Evolutionary conservation across 352 stramenopile genomes (phyloP).

Genomic region (Phytophthora nicotianae): DNA sequence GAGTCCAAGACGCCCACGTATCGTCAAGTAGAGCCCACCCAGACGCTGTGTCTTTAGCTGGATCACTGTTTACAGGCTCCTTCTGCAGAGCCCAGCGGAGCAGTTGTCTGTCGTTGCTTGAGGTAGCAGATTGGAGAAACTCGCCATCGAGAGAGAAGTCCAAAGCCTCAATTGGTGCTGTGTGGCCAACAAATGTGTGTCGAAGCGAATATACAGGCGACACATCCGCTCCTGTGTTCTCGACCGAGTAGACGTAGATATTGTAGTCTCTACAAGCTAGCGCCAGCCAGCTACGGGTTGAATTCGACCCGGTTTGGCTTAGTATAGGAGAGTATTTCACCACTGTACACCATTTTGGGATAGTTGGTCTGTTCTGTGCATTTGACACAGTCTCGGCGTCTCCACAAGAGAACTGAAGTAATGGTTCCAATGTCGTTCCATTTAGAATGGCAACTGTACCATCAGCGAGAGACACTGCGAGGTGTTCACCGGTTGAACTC

Average conservation of each 20-base stretch:
- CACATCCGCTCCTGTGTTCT: conserved; percentile 18
- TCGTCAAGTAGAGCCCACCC: conserved; percentile 41
- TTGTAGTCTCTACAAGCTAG: conserved; percentile 71
- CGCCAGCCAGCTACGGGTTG: conserved; percentile 36
- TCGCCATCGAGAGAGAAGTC: conserved; percentile 67
- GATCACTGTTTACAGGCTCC: conserved; percentile 6
- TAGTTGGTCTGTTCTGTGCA: conserved; percentile 6
- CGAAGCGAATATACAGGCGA: conserved; percentile 41
- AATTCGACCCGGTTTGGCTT: conserved; percentile 6
- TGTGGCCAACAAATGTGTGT: conserved; percentile 72
- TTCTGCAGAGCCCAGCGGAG: conserved; percentile 65
- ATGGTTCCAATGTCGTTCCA: conserved; percentile 21
- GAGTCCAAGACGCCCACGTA: conserved; percentile 57
- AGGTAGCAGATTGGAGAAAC: conserved; percentile 74
- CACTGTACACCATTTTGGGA: conserved; percentile 56
- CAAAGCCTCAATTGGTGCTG: conserved; percentile 57
- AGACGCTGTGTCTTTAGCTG: conserved; percentile 1
- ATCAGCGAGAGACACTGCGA: conserved; percentile 51
- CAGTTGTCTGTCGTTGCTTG: conserved; percentile 58
- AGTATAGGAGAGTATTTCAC: conserved; percentile 52
- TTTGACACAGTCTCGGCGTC: conserved; percentile 15
- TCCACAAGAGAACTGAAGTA: conserved; percentile 28
- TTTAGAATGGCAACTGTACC: conserved; percentile 52
- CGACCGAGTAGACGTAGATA: conserved; percentile 72
- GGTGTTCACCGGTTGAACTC: conserved; percentile 36